These are phyloP conservation scores for Phytophthora brassicae DNA, from an alignment of 352 stramenopile genomes.

Conservation along the genomic window DNA sequence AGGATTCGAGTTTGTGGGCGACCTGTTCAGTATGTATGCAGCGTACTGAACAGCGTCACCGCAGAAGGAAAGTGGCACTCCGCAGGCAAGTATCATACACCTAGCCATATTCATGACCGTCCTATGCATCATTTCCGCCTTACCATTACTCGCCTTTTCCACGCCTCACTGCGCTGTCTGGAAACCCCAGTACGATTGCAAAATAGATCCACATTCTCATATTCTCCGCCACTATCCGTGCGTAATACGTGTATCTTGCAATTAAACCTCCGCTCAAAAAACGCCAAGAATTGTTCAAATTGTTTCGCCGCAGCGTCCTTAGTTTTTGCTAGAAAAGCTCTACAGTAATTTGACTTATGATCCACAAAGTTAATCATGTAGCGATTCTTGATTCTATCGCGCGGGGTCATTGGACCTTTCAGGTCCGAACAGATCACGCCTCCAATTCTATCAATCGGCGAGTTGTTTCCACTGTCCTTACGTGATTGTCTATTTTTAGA, in stretches of 20 bases:
- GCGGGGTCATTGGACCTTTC: constrained; percentile 9
- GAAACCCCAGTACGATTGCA: constrained; percentile 21
- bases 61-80: not conserved
- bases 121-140: constrained; percentile 31
- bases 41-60: not conserved
- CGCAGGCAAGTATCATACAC: no score
- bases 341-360: not conserved
- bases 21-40: not conserved
- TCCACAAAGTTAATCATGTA: constrained; percentile 23
- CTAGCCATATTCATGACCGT: constrained; percentile 10
- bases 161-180: constrained; percentile 23
- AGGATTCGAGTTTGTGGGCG: no score
- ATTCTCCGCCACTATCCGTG: no score
- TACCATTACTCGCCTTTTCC: constrained; percentile 35
- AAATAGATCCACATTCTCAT: constrained; percentile 18
- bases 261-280: not conserved
- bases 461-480: constrained; percentile 9
- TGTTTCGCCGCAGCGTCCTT: not conserved
- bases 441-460: constrained; percentile 22
- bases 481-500: constrained; percentile 1
- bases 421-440: constrained; percentile 10
- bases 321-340: no score
- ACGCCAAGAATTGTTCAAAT: not conserved
- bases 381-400: constrained; percentile 1
- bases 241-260: not conserved